A percentile compares a stretch with the other conserved stretches of the same genome.
Conservation (phyloP, 2,329 filamentous ascomycete species). For the Hypomyces perniciosus region DNA sequence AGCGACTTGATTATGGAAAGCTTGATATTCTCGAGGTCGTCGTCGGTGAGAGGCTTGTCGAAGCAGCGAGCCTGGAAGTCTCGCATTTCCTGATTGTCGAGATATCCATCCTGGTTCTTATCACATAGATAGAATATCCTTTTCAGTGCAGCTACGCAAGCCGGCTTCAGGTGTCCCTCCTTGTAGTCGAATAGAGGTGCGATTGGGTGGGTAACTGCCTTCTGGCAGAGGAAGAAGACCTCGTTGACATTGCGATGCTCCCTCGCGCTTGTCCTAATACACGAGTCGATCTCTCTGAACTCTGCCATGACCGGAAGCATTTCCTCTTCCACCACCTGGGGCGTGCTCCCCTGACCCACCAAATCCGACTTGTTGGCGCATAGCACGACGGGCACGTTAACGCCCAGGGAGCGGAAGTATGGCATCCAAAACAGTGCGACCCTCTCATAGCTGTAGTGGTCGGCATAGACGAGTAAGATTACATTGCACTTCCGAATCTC, state of each 20-base stretch:
- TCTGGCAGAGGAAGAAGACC: conserved; percentile 96
- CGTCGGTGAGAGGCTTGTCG: conserved; percentile 72
- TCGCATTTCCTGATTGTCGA: conserved; percentile 85
- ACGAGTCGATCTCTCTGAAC: conserved; percentile 98
- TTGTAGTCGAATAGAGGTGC: conserved; percentile 96
- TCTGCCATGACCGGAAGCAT: conserved; percentile 98
- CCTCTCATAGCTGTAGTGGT: conserved; percentile 98
- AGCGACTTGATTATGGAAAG: conserved; percentile 68
- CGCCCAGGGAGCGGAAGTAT: conserved; percentile 93
- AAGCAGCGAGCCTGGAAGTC: conserved; percentile 91
- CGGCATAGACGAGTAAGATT: conserved; percentile 92
- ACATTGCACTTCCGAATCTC: conserved; percentile 97
- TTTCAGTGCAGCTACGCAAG: conserved; percentile 77
- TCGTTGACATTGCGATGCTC: conserved; percentile 93
- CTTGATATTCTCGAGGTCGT: conserved; percentile 89
- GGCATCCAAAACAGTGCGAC: conserved; percentile 98
- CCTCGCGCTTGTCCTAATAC: conserved; percentile 86
- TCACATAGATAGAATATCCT: conserved; percentile 95
- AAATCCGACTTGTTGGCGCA: conserved; percentile 98
- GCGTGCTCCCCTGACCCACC: conserved; percentile 63
- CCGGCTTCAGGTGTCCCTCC: conserved; percentile 80
- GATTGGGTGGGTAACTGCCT: conserved; percentile 94
- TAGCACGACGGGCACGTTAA: conserved; percentile 94
- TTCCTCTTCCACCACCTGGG: conserved; percentile 89
- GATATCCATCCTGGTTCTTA: conserved; percentile 88